These are phyloP conservation scores for Cymbidium sinense DNA, from an alignment of 106 monocot species.

Conservation along the genomic window DNA sequence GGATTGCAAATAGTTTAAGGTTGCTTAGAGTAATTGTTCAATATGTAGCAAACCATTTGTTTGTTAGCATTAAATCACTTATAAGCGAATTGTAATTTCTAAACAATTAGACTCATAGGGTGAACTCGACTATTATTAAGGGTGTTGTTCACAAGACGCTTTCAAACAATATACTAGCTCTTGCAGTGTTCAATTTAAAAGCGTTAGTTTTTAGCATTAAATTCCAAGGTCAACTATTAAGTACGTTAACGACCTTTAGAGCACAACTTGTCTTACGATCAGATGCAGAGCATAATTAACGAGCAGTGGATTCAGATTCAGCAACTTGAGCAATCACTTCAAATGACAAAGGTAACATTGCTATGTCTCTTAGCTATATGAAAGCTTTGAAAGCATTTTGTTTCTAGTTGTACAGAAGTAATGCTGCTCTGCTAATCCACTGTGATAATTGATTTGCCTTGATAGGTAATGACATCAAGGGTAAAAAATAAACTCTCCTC, in stretches of 20 bases:
- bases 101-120: neutral
- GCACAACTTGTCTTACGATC: conserved; percentile 10
- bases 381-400: neutral
- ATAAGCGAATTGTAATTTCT: too few species aligned
- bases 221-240: neutral
- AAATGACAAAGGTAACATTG: conserved; percentile 52
- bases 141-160: neutral
- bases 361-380: conserved; percentile 2
- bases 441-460: conserved; percentile 12
- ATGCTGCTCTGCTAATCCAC: neutral
- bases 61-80: neutral
- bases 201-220: neutral
- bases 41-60: neutral
- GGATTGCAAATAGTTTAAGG: neutral
- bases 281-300: conserved; percentile 65
- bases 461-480: conserved; percentile 61
- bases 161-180: neutral
- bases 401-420: neutral
- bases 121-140: neutral
- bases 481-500: conserved; percentile 27
- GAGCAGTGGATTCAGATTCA: conserved; percentile 95
- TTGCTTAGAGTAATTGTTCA: neutral
- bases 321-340: conserved; percentile 78
- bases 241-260: neutral
- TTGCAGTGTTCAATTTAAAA: neutral